Evolutionary conservation across 768 basidiomycete genomes (phyloP).

Genomic region (Exsudoporus frostii): DNA sequence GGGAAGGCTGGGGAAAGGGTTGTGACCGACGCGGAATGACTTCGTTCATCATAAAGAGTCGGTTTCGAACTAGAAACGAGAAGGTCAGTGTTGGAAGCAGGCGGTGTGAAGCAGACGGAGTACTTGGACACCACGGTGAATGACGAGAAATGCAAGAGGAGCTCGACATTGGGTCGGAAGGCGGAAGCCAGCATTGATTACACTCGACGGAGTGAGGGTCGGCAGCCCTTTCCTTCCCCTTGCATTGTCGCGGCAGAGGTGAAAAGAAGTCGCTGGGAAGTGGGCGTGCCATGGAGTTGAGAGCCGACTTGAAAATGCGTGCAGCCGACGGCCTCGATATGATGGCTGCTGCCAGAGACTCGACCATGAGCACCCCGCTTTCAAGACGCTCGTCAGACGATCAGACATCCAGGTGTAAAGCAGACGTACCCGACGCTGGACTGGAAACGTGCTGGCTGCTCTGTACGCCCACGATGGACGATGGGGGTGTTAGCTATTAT

Average conservation of each 20-base stretch:
- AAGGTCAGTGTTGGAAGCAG: conserved; percentile 4
- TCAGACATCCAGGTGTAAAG: background rate
- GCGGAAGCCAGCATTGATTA: conserved; percentile 22
- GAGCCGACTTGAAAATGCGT: conserved; percentile 27
- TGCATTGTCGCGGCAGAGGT: conserved; percentile 48
- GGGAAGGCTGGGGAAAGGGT: conserved; percentile 9
- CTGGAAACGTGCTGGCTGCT: background rate
- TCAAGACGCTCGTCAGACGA: background rate
- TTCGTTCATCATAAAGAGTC: conserved; percentile 38
- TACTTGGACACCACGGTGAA: conserved; percentile 50
- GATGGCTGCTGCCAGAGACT: conserved; percentile 56
- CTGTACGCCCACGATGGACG: no score
- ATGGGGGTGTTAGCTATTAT: conserved; percentile 11
- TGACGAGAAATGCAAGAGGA: conserved; percentile 49
- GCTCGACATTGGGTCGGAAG: conserved; percentile 29
- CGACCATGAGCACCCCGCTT: conserved; percentile 49
- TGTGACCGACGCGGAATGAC: conserved; percentile 27
- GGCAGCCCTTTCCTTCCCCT: conserved; percentile 51
- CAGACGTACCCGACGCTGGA: conserved; percentile 12
- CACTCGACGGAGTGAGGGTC: conserved; percentile 28
- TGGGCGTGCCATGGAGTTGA: conserved; percentile 29
- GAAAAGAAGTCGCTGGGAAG: conserved; percentile 52
- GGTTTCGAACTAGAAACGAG: conserved; percentile 30
- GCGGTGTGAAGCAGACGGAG: conserved; percentile 4
- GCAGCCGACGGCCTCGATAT: conserved; percentile 34